Evolutionary conservation across 176 grass and related monocot species (phyloP).

Genomic region (Zoysia pacifica): DNA sequence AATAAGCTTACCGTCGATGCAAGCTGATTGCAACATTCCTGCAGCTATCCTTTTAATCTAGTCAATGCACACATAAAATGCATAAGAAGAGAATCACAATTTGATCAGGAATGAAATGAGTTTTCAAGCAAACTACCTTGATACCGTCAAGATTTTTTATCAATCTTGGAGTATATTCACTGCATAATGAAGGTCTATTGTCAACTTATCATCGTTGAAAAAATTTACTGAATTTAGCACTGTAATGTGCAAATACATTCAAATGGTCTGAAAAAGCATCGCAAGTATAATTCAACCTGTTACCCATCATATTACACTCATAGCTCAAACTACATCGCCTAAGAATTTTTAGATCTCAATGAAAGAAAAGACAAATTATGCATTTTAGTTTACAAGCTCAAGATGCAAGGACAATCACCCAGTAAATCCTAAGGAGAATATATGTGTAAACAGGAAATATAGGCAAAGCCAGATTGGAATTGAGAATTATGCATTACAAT

Average conservation of each 20-base stretch:
- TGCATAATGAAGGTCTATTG: constrained; percentile 57
- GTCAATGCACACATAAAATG: constrained; percentile 34
- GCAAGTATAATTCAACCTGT: constrained; percentile 7
- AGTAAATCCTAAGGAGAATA: constrained; percentile 1
- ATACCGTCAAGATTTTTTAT: constrained; percentile 79
- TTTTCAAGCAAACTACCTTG: constrained; percentile 63
- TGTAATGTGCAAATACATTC: constrained; percentile 11
- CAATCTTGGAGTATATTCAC: constrained; percentile 96
- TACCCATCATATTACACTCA: constrained; percentile 19
- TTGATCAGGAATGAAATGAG: constrained; percentile 20
- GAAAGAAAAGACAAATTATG: background rate
- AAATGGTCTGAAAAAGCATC: constrained; percentile 14
- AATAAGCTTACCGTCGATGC: constrained; percentile 70
- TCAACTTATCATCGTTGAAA: constrained; percentile 36
- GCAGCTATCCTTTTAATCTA: constrained; percentile 88
- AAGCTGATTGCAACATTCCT: constrained; percentile 96
- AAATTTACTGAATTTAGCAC: background rate
- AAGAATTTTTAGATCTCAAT: background rate
- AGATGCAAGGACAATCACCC: background rate
- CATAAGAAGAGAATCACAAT: constrained; percentile 12
- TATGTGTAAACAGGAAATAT: constrained; percentile 5
- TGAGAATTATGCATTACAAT: constrained; percentile 31
- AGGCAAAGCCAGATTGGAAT: background rate
- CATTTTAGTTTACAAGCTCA: background rate
- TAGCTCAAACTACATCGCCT: constrained; percentile 20